Evolutionary conservation across 306 rosid genomes (phyloP), one percentile per base, ranked within the genome.

Genomic region (Vigna reflexopilosa): DNA sequence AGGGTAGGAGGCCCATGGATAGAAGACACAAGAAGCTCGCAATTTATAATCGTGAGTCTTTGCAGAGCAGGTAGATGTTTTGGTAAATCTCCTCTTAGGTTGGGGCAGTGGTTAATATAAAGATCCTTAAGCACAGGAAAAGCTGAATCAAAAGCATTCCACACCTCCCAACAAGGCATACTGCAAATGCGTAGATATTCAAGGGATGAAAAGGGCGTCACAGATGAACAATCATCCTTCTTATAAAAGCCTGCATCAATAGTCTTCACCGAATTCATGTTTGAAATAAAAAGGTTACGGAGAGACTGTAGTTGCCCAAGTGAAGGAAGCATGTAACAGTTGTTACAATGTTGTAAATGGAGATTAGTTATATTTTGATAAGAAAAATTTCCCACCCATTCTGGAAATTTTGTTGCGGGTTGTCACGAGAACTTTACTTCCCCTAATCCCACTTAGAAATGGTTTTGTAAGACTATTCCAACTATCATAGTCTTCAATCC

Each of bases 101-200:
- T 56, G 15, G 62, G 34, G 32, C 62, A 56, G 0, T 22, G 0
- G 0, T 0, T 0, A 22, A 56, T 20, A 3, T 0, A 0, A 4
- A 56, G 34, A 3, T 10, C 0, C 34, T 22, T 1, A 3, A 56
- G 62, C 3, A 56, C 7, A 56, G 62, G 62, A 56, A 56, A 56
- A 22, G 62, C 38, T 32, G 47, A 62, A 0, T 2, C 14, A 62
- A 16, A n/a, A 1, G 13, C 0, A 8, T 1, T 16, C 68, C 68
- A 63, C 24, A 63, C 47, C 68, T 34, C 48, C 68, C 48, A 63
- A n/a, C 24, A 34, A 6, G 47, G 11, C 68, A 63, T 63, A 1
- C 1, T 0, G 3, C 0, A 0, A 34, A 63, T 6, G 1, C 0
- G 0, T 34, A 63, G 26, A n/a, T 0, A 7, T 34, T 63, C 13